Evolutionary conservation across 495 filamentous ascomycete species (phyloP).

Genomic region (Neurospora cerealis): DNA sequence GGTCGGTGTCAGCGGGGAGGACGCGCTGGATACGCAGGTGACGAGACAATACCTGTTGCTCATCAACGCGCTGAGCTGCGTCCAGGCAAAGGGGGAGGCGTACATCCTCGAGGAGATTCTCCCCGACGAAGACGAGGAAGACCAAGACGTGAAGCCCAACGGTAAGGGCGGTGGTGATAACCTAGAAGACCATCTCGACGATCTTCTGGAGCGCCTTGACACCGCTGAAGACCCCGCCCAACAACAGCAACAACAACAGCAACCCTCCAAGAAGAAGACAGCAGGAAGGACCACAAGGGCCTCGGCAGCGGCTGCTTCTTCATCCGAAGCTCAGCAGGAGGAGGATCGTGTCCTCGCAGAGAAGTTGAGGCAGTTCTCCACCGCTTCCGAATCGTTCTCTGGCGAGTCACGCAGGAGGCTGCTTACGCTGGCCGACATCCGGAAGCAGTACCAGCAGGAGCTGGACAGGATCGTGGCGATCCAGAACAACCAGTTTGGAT

Average conservation of each 20-base stretch:
- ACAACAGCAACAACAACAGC: not conserved
- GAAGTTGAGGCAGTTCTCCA: conserved; percentile 1
- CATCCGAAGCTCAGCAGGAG: not conserved
- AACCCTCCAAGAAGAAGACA: conserved; percentile 16
- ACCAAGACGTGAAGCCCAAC: conserved; percentile 15
- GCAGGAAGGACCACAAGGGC: conserved; percentile 8
- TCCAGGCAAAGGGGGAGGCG: conserved; percentile 61
- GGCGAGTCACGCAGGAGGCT: conserved; percentile 41
- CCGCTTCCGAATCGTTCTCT: not conserved
- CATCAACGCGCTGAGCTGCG: conserved; percentile 80
- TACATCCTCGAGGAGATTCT: conserved; percentile 48
- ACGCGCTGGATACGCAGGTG: conserved; percentile 46
- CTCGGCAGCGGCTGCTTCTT: conserved; percentile 12
- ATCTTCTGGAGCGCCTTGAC: conserved; percentile 13
- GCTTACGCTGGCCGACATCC: conserved; percentile 72
- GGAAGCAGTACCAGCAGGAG: conserved; percentile 77
- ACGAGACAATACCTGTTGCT: conserved; percentile 66
- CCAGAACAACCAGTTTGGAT: conserved; percentile 49
- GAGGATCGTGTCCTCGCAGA: not conserved
- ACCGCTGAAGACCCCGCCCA: not conserved
- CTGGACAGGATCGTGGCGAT: conserved; percentile 64
- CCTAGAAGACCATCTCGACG: conserved; percentile 15
- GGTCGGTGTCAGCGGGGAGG: conserved; percentile 36
- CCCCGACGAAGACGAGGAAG: conserved; percentile 21
- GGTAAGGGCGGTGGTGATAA: conserved; percentile 12